Evolutionary conservation across 2,329 filamentous ascomycete species (phyloP).

Genomic region (Coleophoma crateriformis): DNA sequence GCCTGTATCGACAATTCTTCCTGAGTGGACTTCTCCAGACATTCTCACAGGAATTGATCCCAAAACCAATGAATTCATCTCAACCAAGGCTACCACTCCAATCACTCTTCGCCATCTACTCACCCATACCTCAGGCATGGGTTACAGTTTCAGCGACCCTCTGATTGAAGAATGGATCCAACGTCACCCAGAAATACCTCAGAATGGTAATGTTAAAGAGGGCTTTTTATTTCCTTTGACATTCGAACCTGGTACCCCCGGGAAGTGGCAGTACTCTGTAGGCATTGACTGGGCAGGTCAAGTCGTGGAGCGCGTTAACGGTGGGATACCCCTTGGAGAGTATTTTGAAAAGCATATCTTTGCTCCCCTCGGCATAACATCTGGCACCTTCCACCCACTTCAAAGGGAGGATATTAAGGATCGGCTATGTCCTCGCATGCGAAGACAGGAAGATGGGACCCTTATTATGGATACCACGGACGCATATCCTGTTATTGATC

Average conservation of each 20-base stretch:
- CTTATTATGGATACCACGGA: constrained; percentile 26
- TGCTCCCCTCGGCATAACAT: constrained; percentile 5
- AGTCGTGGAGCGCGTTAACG: constrained; percentile 33
- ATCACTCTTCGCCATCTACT: constrained; percentile 4
- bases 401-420: not conserved
- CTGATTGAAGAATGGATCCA: not conserved
- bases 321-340: not conserved
- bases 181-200: too few species aligned
- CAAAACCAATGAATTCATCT: not conserved
- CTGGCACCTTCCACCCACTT: constrained; percentile 6
- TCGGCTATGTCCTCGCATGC: not conserved
- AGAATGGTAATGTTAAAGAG: not conserved
- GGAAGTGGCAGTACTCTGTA: constrained; percentile 50
- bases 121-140: constrained; percentile 3
- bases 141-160: not conserved
- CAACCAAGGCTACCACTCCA: not conserved
- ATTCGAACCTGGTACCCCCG: constrained; percentile 51
- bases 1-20: constrained; percentile 1
- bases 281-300: constrained; percentile 48
- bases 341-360: constrained; percentile 8
- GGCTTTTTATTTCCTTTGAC: constrained; percentile 38
- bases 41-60: constrained; percentile 2
- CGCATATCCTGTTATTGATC: constrained; percentile 8
- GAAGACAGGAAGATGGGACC: constrained; percentile 16
- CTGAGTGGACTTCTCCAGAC: not conserved